Conservation (phyloP, 768 basidiomycete species). For the Leccinum aurantiacum region DNA sequence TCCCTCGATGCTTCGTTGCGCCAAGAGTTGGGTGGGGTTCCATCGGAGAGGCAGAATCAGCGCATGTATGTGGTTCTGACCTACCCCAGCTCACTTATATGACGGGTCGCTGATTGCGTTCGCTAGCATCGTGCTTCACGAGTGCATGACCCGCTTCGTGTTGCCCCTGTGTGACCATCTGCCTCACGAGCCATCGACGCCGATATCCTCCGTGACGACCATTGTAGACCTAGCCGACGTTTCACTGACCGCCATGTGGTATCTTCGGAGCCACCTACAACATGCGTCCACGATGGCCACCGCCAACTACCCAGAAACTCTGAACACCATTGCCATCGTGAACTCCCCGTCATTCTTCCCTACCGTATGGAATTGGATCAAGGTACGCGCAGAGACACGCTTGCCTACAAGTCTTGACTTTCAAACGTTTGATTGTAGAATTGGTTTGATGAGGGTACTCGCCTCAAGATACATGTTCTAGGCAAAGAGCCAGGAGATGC, state of each 20-base stretch:
- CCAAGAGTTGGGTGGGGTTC: slow-evolving; percentile 57
- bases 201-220: slow-evolving; percentile 58
- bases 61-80: slow-evolving; percentile 57
- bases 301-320: slow-evolving; percentile 80
- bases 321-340: slow-evolving; percentile 64
- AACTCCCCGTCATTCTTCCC: slow-evolving; percentile 84
- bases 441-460: slow-evolving; percentile 81
- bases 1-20: slow-evolving; percentile 52
- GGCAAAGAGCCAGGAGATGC: slow-evolving; percentile 55
- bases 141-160: slow-evolving; percentile 63
- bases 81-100: too few species aligned
- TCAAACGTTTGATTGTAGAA: slow-evolving; percentile 41
- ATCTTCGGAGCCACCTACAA: slow-evolving; percentile 67
- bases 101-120: not conserved
- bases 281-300: slow-evolving; percentile 75
- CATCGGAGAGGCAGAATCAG: slow-evolving; percentile 57
- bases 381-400: slow-evolving; percentile 39
- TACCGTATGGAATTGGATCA: slow-evolving; percentile 83
- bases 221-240: slow-evolving; percentile 74
- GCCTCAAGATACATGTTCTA: slow-evolving; percentile 74
- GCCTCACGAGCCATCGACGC: slow-evolving; percentile 51
- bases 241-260: slow-evolving; percentile 66
- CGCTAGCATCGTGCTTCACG: slow-evolving; percentile 60
- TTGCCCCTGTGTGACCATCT: slow-evolving; percentile 63
- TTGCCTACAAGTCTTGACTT: not conserved